Base-by-base conservation (phyloP, 495 filamentous ascomycete genomes). In the Glonium stellatum region DNA sequence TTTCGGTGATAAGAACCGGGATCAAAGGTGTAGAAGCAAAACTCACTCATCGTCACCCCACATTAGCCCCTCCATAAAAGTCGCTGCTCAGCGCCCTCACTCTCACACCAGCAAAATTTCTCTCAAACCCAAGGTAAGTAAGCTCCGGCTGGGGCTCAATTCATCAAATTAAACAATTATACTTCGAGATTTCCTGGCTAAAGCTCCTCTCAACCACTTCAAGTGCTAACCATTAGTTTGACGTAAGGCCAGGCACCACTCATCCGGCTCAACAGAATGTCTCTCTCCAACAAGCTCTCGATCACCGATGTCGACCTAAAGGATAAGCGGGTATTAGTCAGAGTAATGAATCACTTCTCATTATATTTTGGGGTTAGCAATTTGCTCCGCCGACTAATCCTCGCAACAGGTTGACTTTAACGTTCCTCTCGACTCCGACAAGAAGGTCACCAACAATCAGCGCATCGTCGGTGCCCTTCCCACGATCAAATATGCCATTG, bases 401-500 rank as follows among this genome's bases (percentile, higher is more conserved):
- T 13, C 25, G 12, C 49, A 44, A 49, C 31, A 97, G 92, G 92
- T 99, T 67, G 93, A 99, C 80, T 99, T 99, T 84, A 99, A 99
- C 78, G 93, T 99, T 53, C 93, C 93, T 65, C 89, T 97, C 72
- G 89, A 97, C 71, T 81, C 79, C 63, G 78, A 91, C 61, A 87
- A 87, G 80, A 90, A 92, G n/a, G 82, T 97, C 73, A 97, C 93
- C 72, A 97, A 97, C 82, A 88, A 86, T 75, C 95, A 97, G 77
- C 92, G 93, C 76, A 97, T 99, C 68, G 92, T 90, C 72, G 93
- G 93, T 71, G 93, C 93, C 69, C 76, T 97, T 66, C 93, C 95
- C 70, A 96, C 93, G 62, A 97, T 99, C 81, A 96, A 96, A 78
- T 92, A 99, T 75, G 95, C 93, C 73, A 79, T 92, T 71, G 90